Base-by-base conservation (phyloP, 441 rosid genomes). In the Arabidopsis lyrata region DNA sequence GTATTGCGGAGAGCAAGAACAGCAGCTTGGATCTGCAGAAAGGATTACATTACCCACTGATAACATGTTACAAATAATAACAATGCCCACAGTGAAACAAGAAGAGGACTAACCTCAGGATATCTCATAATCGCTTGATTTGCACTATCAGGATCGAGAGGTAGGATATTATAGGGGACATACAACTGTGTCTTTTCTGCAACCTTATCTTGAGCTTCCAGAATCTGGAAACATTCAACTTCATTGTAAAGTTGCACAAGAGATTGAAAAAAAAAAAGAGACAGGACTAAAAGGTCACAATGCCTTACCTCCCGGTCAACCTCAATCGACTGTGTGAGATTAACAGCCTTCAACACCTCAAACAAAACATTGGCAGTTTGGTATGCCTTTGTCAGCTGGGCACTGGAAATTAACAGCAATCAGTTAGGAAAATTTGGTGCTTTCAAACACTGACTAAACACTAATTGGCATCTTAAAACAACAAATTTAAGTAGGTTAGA, bases 291-390 rank as follows among this genome's bases (percentile, higher is more conserved):
- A 74, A 74, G 22, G 59, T 50, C 41, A 18, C 22, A 69, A 31
- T 42, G 68, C 67, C 71, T 85, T 81, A 93, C 99, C 97, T 95
- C 98, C 12, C 86, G 84, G 74, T 93, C 99, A 76, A 95, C 96
- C 86, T 93, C 98, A 75, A 91, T 89, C 32, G 98, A 86, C 79
- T 93, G 98, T 11, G 96, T 90, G 83, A 81, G 78, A 84, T 93
- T 96, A 63, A 96, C 99, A 56, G 98, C 99, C 81, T 78, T 95
- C 83, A 95, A 84, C 80, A 95, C 99, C 85, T 95, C 99, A 82
- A 95, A 95, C 79, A 96, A 95, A 74, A 96, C 98, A 82, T 90
- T 90, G n/a, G 98, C 99, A 68, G 97, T 96, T 83, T 96, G 99
- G 81, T 96, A 96, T 48, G 98, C 99, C 83, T 96, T 96, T 29